Percentiles rank a stretch among this genome's conserved stretches.
Evolutionary conservation across 352 stramenopile species (phyloP).

Genomic region (Globisporangium heterothallicum): DNA sequence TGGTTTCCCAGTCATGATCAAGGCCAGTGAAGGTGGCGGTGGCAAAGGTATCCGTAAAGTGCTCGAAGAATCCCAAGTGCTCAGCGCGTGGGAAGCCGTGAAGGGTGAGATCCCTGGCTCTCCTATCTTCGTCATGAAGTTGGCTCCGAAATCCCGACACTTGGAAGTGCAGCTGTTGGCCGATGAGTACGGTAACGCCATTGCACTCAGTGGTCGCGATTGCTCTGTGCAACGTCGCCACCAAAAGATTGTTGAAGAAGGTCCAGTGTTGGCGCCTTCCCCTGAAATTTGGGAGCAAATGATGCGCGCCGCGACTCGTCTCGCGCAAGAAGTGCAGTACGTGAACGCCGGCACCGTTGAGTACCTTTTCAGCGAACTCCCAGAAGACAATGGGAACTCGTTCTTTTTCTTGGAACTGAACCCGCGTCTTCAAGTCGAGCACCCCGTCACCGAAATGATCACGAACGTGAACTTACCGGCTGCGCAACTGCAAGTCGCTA

Average conservation of each 20-base stretch:
- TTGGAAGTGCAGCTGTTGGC: slow-evolving; percentile 99
- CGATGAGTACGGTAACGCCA: slow-evolving; percentile 97
- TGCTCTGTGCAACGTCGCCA: slow-evolving; percentile 99
- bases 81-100: slow-evolving; percentile 95
- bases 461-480: slow-evolving; percentile 97
- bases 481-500: slow-evolving; percentile 97
- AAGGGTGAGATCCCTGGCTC: slow-evolving; percentile 97
- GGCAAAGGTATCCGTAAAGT: slow-evolving; percentile 99
- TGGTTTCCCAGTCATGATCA: slow-evolving; percentile 99
- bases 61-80: slow-evolving; percentile 86
- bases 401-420: slow-evolving; percentile 99
- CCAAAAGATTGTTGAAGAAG: slow-evolving; percentile 99
- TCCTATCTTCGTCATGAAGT: slow-evolving; percentile 99
- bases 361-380: slow-evolving; percentile 97
- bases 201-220: slow-evolving; percentile 98
- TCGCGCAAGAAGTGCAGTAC: slow-evolving; percentile 99
- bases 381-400: slow-evolving; percentile 85
- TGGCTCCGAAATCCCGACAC: slow-evolving; percentile 95
- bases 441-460: slow-evolving; percentile 99
- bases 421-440: slow-evolving; percentile 98
- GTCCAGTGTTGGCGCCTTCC: slow-evolving; percentile 90
- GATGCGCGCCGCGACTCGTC: slow-evolving; percentile 95
- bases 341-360: slow-evolving; percentile 99
- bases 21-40: slow-evolving; percentile 97
- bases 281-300: slow-evolving; percentile 96